phyloP scores from a whole-genome alignment of 2,329 filamentous ascomycete species.

The Pseudohalonectria lignicola region DNA sequence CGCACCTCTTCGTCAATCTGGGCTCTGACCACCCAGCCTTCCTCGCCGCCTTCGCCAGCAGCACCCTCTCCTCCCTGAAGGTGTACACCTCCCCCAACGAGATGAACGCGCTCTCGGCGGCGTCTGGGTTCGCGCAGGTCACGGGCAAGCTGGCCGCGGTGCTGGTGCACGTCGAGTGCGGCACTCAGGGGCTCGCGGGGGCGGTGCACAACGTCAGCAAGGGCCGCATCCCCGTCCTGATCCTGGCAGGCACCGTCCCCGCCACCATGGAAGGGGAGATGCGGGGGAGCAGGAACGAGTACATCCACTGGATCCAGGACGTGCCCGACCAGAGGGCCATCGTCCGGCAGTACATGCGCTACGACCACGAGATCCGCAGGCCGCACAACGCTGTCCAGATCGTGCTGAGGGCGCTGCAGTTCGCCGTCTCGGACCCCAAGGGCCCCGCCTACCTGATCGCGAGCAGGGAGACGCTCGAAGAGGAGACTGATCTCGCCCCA shows the following conservation, averaged over 20 bases:
- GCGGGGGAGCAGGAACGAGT: constrained; percentile 11
- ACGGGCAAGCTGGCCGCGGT: constrained; percentile 13
- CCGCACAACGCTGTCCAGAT: constrained; percentile 16
- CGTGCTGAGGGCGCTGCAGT: constrained; percentile 14
- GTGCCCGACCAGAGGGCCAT: constrained; percentile 22
- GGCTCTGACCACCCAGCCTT: constrained; percentile 33
- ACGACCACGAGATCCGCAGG: constrained; percentile 16
- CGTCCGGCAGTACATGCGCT: constrained; percentile 18
- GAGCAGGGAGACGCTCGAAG: constrained; percentile 14
- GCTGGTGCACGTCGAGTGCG: constrained; percentile 17
- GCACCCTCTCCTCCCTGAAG: constrained; percentile 10
- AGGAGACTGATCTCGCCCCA: constrained; percentile 5
- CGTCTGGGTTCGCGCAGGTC: constrained; percentile 16
- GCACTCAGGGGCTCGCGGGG: constrained; percentile 13
- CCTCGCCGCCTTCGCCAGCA: constrained; percentile 15
- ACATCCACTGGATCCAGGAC: constrained; percentile 22
- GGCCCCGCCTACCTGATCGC: constrained; percentile 16
- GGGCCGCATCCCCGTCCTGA: constrained; percentile 19
- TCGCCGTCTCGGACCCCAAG: constrained; percentile 14
- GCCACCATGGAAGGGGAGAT: constrained; percentile 18
- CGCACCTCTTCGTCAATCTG: constrained; percentile 39
- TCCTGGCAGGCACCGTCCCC: constrained; percentile 20
- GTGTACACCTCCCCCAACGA: constrained; percentile 20
- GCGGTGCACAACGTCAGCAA: constrained; percentile 17
- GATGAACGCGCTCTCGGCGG: constrained; percentile 14